phyloP scores from a whole-genome alignment of 2,329 filamentous ascomycete species.

The Hawksworthiomyces lignivorus region DNA sequence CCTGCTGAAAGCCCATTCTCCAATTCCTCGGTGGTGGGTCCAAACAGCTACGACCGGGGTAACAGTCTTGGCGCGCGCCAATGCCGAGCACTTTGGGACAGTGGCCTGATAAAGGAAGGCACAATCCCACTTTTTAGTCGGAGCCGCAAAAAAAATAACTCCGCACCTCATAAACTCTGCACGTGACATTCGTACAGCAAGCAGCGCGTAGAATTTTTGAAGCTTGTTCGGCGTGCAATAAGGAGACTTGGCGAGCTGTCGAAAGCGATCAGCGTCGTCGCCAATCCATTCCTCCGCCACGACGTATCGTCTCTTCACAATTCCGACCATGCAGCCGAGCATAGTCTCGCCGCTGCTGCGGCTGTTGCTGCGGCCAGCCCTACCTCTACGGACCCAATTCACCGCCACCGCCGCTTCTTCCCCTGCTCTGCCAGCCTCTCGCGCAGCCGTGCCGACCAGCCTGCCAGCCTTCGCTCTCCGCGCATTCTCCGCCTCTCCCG shows the following conservation, averaged over 20 bases:
- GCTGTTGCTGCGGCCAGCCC: constrained; percentile 23
- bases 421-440: constrained; percentile 19
- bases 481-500: constrained; percentile 34
- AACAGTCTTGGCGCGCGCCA: constrained; percentile 14
- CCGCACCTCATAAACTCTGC: not conserved
- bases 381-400: constrained; percentile 19
- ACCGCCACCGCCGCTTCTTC: constrained; percentile 19
- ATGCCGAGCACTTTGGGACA: constrained; percentile 3
- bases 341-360: constrained; percentile 30
- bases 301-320: too few species aligned
- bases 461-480: constrained; percentile 18
- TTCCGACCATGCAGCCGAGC: constrained; percentile 11
- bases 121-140: too few species aligned
- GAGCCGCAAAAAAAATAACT: not conserved
- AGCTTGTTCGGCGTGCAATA: too few species aligned
- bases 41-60: constrained; percentile 6
- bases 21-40: too few species aligned
- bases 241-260: too few species aligned
- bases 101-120: too few species aligned
- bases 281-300: too few species aligned
- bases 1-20: not conserved
- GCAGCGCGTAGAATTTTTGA: too few species aligned
- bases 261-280: too few species aligned
- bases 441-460: constrained; percentile 19
- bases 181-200: not conserved